These are phyloP conservation scores for Cinnamomum micranthum DNA, from an alignment of 164 flowering plant genomes.

Conservation along the genomic window DNA sequence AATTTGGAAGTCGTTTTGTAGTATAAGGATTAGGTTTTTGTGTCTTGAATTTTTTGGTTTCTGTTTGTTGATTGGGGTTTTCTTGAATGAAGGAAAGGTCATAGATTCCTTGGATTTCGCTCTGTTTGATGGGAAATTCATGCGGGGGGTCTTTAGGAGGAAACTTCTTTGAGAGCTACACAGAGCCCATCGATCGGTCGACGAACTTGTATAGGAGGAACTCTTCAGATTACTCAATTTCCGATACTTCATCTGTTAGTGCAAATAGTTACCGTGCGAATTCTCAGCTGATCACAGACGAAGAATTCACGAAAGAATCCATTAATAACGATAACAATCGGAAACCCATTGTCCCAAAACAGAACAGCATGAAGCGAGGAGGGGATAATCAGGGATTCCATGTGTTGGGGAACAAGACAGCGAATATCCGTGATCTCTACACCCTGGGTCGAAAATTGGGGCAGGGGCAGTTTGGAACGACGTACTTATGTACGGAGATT, in stretches of 20 bases:
- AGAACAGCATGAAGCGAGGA: slow-evolving; percentile 56
- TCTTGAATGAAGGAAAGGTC: slow-evolving; percentile 30
- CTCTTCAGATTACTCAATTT: slow-evolving; percentile 34
- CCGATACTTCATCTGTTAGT: slow-evolving; percentile 33
- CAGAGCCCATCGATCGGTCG: slow-evolving; percentile 53
- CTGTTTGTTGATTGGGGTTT: neutral
- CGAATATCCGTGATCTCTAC: slow-evolving; percentile 77
- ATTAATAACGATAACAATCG: slow-evolving; percentile 32
- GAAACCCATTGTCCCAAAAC: slow-evolving; percentile 20
- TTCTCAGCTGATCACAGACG: slow-evolving; percentile 11
- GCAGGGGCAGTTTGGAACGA: slow-evolving; percentile 92
- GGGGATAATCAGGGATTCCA: slow-evolving; percentile 51
- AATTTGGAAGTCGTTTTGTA: no score
- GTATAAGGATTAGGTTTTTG: no score
- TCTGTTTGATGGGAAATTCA: slow-evolving; percentile 95
- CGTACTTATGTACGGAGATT: slow-evolving; percentile 64
- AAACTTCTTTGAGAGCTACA: slow-evolving; percentile 54
- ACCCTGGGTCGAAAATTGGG: slow-evolving; percentile 80
- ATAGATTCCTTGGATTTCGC: slow-evolving; percentile 15
- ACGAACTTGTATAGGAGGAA: slow-evolving; percentile 27
- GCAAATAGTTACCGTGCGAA: slow-evolving; percentile 27
- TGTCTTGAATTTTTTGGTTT: no score
- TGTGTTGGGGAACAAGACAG: slow-evolving; percentile 81
- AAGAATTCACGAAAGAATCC: slow-evolving; percentile 26
- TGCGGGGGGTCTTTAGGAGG: slow-evolving; percentile 87